These are phyloP conservation scores for Cantharellus anzutake DNA, from an alignment of 768 basidiomycete species.

Conservation along the genomic window DNA sequence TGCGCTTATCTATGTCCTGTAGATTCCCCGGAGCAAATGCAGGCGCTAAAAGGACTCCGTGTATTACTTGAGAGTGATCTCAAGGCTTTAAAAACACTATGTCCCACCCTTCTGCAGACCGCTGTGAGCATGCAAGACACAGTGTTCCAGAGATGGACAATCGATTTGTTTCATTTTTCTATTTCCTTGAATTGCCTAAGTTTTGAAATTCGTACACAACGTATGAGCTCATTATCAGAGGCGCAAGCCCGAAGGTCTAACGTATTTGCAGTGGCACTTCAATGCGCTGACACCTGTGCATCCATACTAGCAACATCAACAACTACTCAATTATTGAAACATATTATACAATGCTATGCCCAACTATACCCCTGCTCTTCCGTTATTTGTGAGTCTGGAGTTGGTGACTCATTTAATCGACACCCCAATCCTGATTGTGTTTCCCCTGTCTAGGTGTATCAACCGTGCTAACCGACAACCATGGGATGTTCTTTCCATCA, in stretches of 20 bases:
- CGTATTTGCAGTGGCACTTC: conserved; percentile 48
- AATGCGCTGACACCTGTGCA: conserved; percentile 52
- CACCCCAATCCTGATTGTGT: neutral
- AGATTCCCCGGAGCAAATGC: conserved; percentile 78
- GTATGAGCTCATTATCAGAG: conserved; percentile 33
- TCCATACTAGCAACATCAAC: conserved; percentile 45
- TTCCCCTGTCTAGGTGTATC: conserved; percentile 35
- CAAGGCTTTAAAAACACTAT: conserved; percentile 62
- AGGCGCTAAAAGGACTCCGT: conserved; percentile 57
- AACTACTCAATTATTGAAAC: conserved; percentile 50
- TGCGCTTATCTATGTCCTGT: too few relatives aligned
- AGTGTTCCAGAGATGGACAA: conserved; percentile 77
- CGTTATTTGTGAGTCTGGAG: conserved; percentile 69
- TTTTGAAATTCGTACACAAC: conserved; percentile 56
- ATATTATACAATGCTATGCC: conserved; percentile 60
- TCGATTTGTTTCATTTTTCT: conserved; percentile 79
- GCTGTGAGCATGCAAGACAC: conserved; percentile 66
- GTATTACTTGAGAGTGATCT: conserved; percentile 72
- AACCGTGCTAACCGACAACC: conserved; percentile 46
- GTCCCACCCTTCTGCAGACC: conserved; percentile 56
- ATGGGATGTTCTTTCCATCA: conserved; percentile 52
- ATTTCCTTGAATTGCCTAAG: conserved; percentile 61
- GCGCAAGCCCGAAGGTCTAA: neutral
- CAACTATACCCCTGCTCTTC: conserved; percentile 75
- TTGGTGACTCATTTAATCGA: conserved; percentile 24